phyloP scores from a whole-genome alignment of 1,284 basidiomycete genomes.

The Malassezia obtusa region DNA sequence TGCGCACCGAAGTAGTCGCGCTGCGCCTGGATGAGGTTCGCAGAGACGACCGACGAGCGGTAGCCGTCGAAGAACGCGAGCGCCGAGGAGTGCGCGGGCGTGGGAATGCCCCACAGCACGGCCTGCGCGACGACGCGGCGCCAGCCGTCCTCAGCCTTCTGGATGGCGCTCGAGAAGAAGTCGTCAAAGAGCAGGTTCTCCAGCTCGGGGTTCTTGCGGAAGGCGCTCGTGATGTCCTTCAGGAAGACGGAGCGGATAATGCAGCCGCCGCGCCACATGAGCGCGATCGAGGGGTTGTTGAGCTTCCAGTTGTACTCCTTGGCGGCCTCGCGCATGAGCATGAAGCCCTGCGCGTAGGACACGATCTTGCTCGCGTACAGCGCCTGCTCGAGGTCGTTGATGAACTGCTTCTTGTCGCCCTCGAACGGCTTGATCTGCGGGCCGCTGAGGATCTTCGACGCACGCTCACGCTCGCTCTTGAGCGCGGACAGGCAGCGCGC shows the following conservation, averaged over 20 bases:
- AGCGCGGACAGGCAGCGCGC: slow-evolving; percentile 94
- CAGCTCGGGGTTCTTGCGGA: slow-evolving; percentile 72
- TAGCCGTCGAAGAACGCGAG: slow-evolving; percentile 99
- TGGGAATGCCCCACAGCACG: slow-evolving; percentile 92
- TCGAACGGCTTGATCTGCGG: slow-evolving; percentile 86
- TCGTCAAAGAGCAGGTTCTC: slow-evolving; percentile 92
- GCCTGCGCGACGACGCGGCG: slow-evolving; percentile 92
- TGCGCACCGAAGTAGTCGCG: slow-evolving; percentile 52
- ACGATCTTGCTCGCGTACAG: slow-evolving; percentile 94
- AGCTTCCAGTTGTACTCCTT: slow-evolving; percentile 66
- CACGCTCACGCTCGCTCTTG: slow-evolving; percentile 91
- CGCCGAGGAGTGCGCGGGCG: slow-evolving; percentile 89
- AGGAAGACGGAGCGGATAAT: slow-evolving; percentile 63
- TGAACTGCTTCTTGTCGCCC: slow-evolving; percentile 97
- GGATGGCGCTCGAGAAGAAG: slow-evolving; percentile 92
- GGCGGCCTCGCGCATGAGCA: slow-evolving; percentile 97
- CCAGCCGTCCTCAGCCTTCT: slow-evolving; percentile 95
- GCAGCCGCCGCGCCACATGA: slow-evolving; percentile 99
- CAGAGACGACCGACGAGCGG: slow-evolving; percentile 72
- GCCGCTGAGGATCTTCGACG: slow-evolving; percentile 78
- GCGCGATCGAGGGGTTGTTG: slow-evolving; percentile 85
- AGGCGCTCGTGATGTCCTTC: slow-evolving; percentile 61
- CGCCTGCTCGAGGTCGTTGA: slow-evolving; percentile 96
- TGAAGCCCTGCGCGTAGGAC: slow-evolving; percentile 88
- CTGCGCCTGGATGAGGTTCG: slow-evolving; percentile 85